Evolutionary conservation across 177 flowering plant genomes (phyloP).

Genomic region (Vitis hybrid): DNA sequence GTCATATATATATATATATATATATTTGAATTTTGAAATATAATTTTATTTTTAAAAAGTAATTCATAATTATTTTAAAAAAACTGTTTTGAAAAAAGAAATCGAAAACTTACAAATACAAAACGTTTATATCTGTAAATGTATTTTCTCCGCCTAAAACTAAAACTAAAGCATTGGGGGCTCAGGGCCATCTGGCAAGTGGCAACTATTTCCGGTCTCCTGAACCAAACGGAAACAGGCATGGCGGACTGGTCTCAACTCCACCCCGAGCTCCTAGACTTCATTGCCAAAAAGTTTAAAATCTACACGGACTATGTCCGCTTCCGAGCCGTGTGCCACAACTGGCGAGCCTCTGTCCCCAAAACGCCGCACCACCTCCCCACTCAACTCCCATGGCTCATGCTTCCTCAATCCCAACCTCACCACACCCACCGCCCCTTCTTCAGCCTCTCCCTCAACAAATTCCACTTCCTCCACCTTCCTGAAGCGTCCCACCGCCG

Average conservation of each 20-base stretch:
- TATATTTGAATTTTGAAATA: too few relatives aligned
- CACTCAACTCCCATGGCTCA: conserved; percentile 58
- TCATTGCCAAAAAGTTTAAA: conserved; percentile 29
- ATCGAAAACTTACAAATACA: too few relatives aligned
- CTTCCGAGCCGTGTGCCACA: conserved; percentile 47
- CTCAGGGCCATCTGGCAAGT: too few relatives aligned
- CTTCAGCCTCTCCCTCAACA: conserved; percentile 38
- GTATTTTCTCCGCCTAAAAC: too few relatives aligned
- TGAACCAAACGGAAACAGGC: background rate
- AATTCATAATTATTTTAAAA: too few relatives aligned
- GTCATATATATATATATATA: too few relatives aligned
- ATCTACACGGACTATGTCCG: conserved; percentile 47
- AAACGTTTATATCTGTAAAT: too few relatives aligned
- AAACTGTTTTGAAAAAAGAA: too few relatives aligned
- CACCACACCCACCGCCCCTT: conserved; percentile 24
- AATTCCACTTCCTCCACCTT: conserved; percentile 33
- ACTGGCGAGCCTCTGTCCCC: conserved; percentile 35
- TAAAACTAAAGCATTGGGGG: too few relatives aligned
- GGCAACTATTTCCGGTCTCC: too few relatives aligned
- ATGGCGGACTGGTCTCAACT: conserved; percentile 58
- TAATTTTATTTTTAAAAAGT: too few relatives aligned
- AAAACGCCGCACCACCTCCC: conserved; percentile 41
- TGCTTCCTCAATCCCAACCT: conserved; percentile 36
- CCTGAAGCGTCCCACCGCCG: conserved; percentile 33
- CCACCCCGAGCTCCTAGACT: conserved; percentile 42